Percentiles rank a stretch among this genome's conserved stretches.
These are phyloP conservation scores for Leccinum obscurum DNA, from an alignment of 768 basidiomycete species.

Conservation along the genomic window DNA sequence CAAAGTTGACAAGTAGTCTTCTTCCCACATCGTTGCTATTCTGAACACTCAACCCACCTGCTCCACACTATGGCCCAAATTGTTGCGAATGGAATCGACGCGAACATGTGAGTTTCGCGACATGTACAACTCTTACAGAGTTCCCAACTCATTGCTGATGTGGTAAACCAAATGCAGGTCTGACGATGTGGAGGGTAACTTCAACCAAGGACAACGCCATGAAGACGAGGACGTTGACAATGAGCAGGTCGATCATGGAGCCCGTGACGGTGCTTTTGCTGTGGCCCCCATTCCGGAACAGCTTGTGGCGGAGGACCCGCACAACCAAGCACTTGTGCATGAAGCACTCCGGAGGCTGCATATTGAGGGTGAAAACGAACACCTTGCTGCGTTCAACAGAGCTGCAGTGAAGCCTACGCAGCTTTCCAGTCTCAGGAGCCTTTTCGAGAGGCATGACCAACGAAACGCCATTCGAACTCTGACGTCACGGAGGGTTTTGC, in stretches of 20 bases:
- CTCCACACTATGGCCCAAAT: too few relatives aligned
- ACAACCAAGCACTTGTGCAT: not conserved
- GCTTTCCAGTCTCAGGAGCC: not conserved
- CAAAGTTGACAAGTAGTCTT: too few relatives aligned
- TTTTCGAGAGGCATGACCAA: not conserved
- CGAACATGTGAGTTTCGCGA: too few relatives aligned
- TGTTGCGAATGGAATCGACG: too few relatives aligned
- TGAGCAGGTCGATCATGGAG: not conserved
- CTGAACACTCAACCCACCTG: too few relatives aligned
- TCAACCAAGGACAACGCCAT: too few relatives aligned
- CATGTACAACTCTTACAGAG: too few relatives aligned
- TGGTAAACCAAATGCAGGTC: too few relatives aligned
- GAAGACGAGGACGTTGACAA: not conserved
- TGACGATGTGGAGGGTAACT: too few relatives aligned
- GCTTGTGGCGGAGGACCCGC: not conserved
- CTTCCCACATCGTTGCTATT: too few relatives aligned
- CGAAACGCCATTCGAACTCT: not conserved
- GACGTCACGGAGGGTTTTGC: not conserved
- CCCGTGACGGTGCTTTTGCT: not conserved
- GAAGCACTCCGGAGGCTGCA: not conserved
- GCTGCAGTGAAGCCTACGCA: not conserved
- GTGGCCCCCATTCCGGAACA: not conserved
- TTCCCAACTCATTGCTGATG: too few relatives aligned
- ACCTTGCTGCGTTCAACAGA: not conserved
- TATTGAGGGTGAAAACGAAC: not conserved